phyloP scores from a whole-genome alignment of 805 yeast genomes.

The Starmera pachycereana region DNA sequence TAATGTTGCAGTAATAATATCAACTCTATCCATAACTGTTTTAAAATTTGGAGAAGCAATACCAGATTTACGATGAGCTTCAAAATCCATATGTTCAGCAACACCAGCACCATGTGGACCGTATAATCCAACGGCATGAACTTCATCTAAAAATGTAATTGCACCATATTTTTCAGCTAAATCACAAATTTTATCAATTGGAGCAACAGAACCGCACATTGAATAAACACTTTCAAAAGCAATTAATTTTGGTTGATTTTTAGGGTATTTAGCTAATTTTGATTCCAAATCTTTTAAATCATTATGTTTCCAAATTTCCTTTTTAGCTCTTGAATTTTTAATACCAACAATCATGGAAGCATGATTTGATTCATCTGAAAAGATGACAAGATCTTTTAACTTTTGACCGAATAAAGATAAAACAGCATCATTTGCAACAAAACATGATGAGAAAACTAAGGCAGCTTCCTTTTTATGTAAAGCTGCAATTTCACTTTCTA shows the following conservation, averaged over 20 bases:
- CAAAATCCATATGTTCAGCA: conserved; percentile 91
- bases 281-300: conserved; percentile 76
- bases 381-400: conserved; percentile 80
- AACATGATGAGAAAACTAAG: conserved; percentile 89
- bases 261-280: conserved; percentile 70
- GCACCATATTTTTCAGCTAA: conserved; percentile 98
- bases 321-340: conserved; percentile 76
- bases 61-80: conserved; percentile 65
- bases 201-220: conserved; percentile 97
- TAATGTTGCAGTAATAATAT: conserved; percentile 93
- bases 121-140: conserved; percentile 97
- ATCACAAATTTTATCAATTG: conserved; percentile 86
- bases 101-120: conserved; percentile 99
- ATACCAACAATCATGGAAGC: conserved; percentile 98
- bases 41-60: conserved; percentile 38
- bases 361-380: conserved; percentile 89
- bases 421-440: conserved; percentile 94
- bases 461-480: conserved; percentile 94
- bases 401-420: conserved; percentile 85
- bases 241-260: conserved; percentile 83
- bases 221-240: conserved; percentile 97
- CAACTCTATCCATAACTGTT: conserved; percentile 81
- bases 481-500: conserved; percentile 82
- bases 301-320: conserved; percentile 89
- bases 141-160: conserved; percentile 93